Base-by-base conservation (phyloP, 78 protist genomes). In the Protostelium mycophagum region DNA sequence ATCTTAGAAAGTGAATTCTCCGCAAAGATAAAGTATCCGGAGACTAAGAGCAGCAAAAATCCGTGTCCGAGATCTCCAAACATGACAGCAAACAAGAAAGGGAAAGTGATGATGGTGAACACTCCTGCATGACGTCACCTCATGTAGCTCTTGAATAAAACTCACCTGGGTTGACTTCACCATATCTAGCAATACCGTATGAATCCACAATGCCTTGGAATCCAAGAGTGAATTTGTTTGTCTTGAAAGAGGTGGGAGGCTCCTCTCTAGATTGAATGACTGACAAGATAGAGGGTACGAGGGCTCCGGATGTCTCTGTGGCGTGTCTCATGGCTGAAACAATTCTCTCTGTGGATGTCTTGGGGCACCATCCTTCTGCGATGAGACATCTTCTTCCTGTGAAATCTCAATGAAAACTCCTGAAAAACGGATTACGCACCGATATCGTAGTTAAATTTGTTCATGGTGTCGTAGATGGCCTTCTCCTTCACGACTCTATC, bases 31-130 rank as follows among this genome's bases (percentile, higher is more conserved):
- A 99, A 83, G 34, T 35, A 83, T 1, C 73, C 0, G 31, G 97
- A 98, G 34, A 91, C 25, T 0, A 96, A 63, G 28, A 96, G 37
- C 89, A 99, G 83, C 83, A 98, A 36, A 37, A 93, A 0, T 35
- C 99, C 99, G 95, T 99, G 99, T 39, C 99, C 99, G 0, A 98
- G 34, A 88, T 99, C 99, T 36, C 99, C 99, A 91, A 97, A 99
- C 99, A 99, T 99, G 94, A 99, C 98, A 35, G 99, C 99, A 38
- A 99, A 99, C 36, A 99, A 94, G 98, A 98, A 99, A 38, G 99
- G 99, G 98, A 99, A 99, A 37, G 99, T 97, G 88, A 99, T 94
- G 88, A 98, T 86, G 85, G 99, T 87, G 91, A 98, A 95, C 63
- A 96, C n/a, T n/a, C n/a, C n/a, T n/a, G n/a, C n/a, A n/a, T n/a